Percentiles rank a stretch among this genome's conserved stretches.
phyloP scores from a whole-genome alignment of 495 filamentous ascomycete genomes.

The Neurospora sp. region DNA sequence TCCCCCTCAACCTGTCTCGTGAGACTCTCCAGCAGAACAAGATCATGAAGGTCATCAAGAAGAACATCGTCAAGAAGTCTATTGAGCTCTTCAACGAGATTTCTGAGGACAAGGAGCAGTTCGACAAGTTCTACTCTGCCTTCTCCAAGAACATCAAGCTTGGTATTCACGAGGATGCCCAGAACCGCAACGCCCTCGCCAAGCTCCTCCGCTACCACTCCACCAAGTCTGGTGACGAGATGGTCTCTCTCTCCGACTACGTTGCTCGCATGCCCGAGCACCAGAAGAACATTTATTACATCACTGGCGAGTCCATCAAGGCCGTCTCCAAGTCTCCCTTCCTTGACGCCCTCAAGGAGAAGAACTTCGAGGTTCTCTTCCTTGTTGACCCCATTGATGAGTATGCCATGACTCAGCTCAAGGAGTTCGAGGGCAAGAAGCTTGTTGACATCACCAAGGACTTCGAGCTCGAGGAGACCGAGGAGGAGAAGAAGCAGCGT shows the following conservation, averaged over 20 bases:
- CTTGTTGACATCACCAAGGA: conserved; percentile 99
- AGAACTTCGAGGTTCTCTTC: conserved; percentile 99
- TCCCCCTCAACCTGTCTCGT: conserved; percentile 97
- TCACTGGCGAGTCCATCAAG: conserved; percentile 98
- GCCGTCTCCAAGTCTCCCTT: conserved; percentile 96
- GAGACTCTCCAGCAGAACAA: conserved; percentile 99
- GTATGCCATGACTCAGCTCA: conserved; percentile 99
- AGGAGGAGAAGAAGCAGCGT: conserved; percentile 96
- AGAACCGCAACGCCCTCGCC: conserved; percentile 87
- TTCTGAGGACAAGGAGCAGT: conserved; percentile 97
- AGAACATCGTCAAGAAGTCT: conserved; percentile 99
- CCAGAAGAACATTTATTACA: conserved; percentile 99
- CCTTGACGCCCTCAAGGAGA: conserved; percentile 97
- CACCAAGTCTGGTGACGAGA: conserved; percentile 95
- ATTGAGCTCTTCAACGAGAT: conserved; percentile 99
- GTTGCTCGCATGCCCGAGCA: conserved; percentile 98
- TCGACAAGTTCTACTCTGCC: conserved; percentile 99
- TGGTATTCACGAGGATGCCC: conserved; percentile 98
- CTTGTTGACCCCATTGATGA: conserved; percentile 98
- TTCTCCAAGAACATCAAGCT: conserved; percentile 99
- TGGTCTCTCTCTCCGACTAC: conserved; percentile 90
- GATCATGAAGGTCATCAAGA: conserved; percentile 99
- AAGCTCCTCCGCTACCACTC: conserved; percentile 99
- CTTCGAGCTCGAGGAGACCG: conserved; percentile 99
- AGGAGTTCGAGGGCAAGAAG: conserved; percentile 99